These are phyloP conservation scores for Neoboletus magnificus DNA, from an alignment of 768 basidiomycete species.

Conservation along the genomic window DNA sequence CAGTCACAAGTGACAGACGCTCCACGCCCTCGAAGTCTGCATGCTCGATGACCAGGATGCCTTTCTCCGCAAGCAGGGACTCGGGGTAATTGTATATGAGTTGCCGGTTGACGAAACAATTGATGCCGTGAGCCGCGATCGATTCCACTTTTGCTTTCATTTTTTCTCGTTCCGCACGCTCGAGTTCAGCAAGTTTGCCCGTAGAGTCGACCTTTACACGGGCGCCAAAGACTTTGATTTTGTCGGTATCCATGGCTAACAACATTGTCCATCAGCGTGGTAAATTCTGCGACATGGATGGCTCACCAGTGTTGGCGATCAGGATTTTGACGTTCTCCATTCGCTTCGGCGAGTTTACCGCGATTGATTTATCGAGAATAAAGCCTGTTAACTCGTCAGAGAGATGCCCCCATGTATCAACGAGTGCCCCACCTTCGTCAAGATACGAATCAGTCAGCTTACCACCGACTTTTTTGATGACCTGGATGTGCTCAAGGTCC, in stretches of 20 bases:
- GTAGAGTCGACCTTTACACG: conserved; percentile 94
- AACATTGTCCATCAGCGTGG: neutral
- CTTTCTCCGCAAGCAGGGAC: conserved; percentile 88
- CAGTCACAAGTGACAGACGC: conserved; percentile 90
- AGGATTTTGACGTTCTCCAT: conserved; percentile 94
- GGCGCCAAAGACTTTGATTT: conserved; percentile 99
- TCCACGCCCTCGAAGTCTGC: conserved; percentile 99
- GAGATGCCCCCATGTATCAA: neutral
- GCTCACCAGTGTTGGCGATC: conserved; percentile 95
- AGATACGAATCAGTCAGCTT: conserved; percentile 98
- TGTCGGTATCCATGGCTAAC: conserved; percentile 98
- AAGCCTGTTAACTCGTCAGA: conserved; percentile 56
- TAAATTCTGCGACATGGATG: neutral
- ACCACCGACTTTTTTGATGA: conserved; percentile 99
- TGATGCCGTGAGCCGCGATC: conserved; percentile 93
- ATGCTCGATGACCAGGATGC: conserved; percentile 95
- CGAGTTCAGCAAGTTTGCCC: conserved; percentile 95
- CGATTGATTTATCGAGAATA: conserved; percentile 95
- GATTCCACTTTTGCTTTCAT: conserved; percentile 98
- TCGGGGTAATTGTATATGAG: conserved; percentile 99
- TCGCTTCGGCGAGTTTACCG: conserved; percentile 91
- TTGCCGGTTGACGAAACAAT: conserved; percentile 96
- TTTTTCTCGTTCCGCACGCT: conserved; percentile 96
- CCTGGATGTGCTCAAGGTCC: conserved; percentile 96
- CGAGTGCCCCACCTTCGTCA: conserved; percentile 69